phyloP scores from a whole-genome alignment of 176 grass and related monocot genomes.

The Oryza longistaminata region DNA sequence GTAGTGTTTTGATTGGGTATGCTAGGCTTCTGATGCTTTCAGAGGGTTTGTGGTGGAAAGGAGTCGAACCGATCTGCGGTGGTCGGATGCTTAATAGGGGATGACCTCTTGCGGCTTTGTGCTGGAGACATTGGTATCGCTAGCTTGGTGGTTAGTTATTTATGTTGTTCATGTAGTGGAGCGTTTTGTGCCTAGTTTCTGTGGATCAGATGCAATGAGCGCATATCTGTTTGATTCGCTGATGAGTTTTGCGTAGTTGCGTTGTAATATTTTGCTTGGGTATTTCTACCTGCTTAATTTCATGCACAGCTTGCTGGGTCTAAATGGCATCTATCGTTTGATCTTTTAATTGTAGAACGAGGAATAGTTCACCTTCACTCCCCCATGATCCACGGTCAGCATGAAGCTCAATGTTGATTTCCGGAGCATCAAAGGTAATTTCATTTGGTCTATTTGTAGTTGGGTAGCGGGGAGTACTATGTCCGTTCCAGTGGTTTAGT shows the following conservation, averaged over 20 bases:
- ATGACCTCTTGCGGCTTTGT: no score
- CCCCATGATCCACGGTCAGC: conserved; percentile 79
- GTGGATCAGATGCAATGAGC: background rate
- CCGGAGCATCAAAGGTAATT: conserved; percentile 79
- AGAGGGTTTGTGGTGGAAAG: background rate
- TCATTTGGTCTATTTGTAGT: background rate
- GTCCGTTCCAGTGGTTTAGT: background rate
- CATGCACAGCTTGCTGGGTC: background rate
- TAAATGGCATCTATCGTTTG: conserved; percentile 10
- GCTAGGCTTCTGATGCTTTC: background rate
- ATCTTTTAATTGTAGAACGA: conserved; percentile 60
- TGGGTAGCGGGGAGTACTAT: background rate
- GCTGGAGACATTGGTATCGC: background rate
- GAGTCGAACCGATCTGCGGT: background rate
- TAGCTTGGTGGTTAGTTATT: background rate
- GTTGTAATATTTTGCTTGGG: background rate
- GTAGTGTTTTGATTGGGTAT: background rate
- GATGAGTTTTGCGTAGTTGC: background rate
- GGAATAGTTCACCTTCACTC: conserved; percentile 71
- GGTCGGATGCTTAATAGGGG: background rate
- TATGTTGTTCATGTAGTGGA: background rate
- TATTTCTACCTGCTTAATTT: background rate
- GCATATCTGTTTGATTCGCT: background rate
- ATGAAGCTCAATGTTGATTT: conserved; percentile 95
- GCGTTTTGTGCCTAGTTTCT: background rate